Evolutionary conservation across 2,329 filamentous ascomycete species (phyloP), one percentile per base, ranked within the genome.

Genomic region (Trichoderma sp.): DNA sequence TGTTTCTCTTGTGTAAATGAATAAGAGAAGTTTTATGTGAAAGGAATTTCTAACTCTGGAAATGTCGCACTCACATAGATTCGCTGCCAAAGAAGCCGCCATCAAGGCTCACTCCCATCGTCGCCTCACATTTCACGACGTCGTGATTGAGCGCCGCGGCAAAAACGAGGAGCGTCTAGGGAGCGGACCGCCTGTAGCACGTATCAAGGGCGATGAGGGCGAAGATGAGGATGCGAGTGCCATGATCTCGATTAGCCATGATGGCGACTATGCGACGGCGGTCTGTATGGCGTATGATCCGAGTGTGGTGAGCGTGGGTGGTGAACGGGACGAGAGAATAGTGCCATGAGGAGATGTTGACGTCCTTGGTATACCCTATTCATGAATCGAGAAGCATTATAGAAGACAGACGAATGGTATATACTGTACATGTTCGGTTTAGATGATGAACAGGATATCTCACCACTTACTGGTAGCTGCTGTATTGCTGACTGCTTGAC

Each of bases 221-320:
- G 77, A 72, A 21, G 78, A 75, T n/a, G 76, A 73, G 53, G 79
- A 84, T 72, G 87, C 89, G 74, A 84, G 89, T 64, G 93, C 90
- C 15, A 85, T 88, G 77, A 79, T 97, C 58, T 95, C 92, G 73
- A 97, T 98, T 76, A 96, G 92, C 77, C 95, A 98, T 79, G 95
- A 98, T 80, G 91, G 89, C 2, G 91, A 93, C 8, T 97, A 94
- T 81, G 94, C 94, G 11, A 90, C 87, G 24, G 92, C 92, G 7
- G 85, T 91, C 1, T 92, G 91, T 74, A 74, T 93, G 39, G 89
- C 87, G n/a, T 63, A 76, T 65, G 73, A 75, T 34, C 69, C 71
- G 62, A 72, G 72, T 34, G 73, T 73, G 18, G 28, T 34, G 14
- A 62, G 30, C 8, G 32, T 9, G 7, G n/a, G 18, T 39, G 57